phyloP scores from a whole-genome alignment of 768 basidiomycete species.

The Fomitopsis pulvina region DNA sequence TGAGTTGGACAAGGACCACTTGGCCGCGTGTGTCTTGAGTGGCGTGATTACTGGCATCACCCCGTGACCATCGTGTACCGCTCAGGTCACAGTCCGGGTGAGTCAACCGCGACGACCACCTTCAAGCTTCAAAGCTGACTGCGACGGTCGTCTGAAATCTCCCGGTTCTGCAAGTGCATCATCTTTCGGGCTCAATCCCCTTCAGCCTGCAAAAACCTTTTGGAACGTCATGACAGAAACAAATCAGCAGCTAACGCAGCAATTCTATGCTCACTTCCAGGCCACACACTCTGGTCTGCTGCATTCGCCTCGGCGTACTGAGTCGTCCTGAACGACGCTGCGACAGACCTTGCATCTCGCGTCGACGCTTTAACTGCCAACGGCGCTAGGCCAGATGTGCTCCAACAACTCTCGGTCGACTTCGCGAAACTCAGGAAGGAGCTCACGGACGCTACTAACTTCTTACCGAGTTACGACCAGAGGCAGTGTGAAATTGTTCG shows the following conservation, averaged over 20 bases:
- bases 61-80: too few species aligned
- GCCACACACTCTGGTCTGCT: constrained; percentile 43
- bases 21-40: too few species aligned
- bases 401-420: constrained; percentile 41
- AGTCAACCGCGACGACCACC: too few species aligned
- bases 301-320: constrained; percentile 9
- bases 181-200: too few species aligned
- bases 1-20: too few species aligned
- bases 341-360: constrained; percentile 42
- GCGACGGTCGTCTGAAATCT: too few species aligned
- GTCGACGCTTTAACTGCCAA: constrained; percentile 33
- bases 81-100: too few species aligned
- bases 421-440: constrained; percentile 55
- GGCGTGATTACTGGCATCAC: too few species aligned
- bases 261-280: constrained; percentile 46
- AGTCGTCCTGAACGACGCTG: constrained; percentile 5
- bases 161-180: too few species aligned
- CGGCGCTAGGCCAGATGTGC: constrained; percentile 16
- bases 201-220: too few species aligned
- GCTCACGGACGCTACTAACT: constrained; percentile 56
- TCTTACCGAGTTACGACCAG: constrained; percentile 69
- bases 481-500: constrained; percentile 49
- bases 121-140: too few species aligned
- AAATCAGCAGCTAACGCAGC: constrained; percentile 40
- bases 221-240: constrained; percentile 19